Conservation (phyloP, 1,284 basidiomycete genomes). For the Ceratobasidium sp. region DNA sequence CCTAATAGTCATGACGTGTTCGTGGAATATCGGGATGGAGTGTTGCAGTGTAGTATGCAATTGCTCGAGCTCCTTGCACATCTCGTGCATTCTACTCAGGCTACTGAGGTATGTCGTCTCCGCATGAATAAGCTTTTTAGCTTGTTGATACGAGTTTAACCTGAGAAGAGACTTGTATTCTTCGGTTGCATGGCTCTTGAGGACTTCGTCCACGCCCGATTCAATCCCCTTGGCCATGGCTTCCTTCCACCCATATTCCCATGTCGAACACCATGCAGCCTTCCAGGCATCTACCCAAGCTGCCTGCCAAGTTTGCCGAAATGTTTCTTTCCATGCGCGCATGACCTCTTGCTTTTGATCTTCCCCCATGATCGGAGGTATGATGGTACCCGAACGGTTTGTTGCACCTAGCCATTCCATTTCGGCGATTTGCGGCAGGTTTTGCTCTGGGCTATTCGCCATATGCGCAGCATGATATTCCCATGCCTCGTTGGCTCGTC, state of each 20-base stretch:
- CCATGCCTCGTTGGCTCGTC: no score
- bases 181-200: not conserved
- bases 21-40: slow-evolving; percentile 13
- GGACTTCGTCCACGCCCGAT: not conserved
- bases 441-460: not conserved
- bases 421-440: not conserved
- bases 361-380: not conserved
- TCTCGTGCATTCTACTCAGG: not conserved
- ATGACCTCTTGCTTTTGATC: not conserved
- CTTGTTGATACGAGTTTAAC: not conserved
- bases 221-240: not conserved
- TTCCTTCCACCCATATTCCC: not conserved
- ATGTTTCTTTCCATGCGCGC: not conserved
- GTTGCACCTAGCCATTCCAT: not conserved
- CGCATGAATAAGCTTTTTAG: not conserved
- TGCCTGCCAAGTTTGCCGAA: not conserved
- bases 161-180: not conserved
- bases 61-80: slow-evolving; percentile 12
- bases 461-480: not conserved
- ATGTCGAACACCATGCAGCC: not conserved
- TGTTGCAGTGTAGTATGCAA: not conserved
- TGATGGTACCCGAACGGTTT: not conserved
- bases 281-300: slow-evolving; percentile 6
- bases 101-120: not conserved
- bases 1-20: not conserved